phyloP scores from a whole-genome alignment of 805 yeast genomes.

The Yueomyces sp. region DNA sequence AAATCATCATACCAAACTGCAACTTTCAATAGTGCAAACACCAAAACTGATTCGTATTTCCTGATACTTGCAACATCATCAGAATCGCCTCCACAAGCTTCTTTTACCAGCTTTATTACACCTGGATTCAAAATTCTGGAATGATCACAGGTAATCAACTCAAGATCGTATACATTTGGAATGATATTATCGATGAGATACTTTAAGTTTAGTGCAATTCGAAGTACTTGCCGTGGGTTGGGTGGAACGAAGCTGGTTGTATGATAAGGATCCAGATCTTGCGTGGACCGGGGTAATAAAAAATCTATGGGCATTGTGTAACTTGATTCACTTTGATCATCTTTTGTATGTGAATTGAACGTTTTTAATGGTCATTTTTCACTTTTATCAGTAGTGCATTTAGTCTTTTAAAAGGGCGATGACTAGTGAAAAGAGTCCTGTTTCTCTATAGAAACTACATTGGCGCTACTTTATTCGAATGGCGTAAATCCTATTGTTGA shows the following conservation, averaged over 20 bases:
- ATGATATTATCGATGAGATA: slow-evolving; percentile 56
- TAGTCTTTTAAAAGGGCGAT: no score
- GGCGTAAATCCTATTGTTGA: no score
- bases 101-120: slow-evolving; percentile 46
- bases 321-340: no score
- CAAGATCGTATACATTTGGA: slow-evolving; percentile 46
- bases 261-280: neutral
- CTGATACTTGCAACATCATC: slow-evolving; percentile 37
- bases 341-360: no score
- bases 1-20: slow-evolving; percentile 64
- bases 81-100: slow-evolving; percentile 74
- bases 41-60: slow-evolving; percentile 53
- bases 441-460: no score
- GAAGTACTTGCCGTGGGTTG: slow-evolving; percentile 49
- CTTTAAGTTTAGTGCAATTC: slow-evolving; percentile 64
- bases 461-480: no score
- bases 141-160: slow-evolving; percentile 38
- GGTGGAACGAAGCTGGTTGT: slow-evolving; percentile 24
- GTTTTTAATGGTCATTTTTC: no score
- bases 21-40: slow-evolving; percentile 64
- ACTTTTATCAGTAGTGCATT: no score
- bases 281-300: no score
- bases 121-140: slow-evolving; percentile 45
- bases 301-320: no score
- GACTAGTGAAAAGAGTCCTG: no score